Conservation (phyloP, 306 rosid genomes). For the Abrus pulchellus region DNA sequence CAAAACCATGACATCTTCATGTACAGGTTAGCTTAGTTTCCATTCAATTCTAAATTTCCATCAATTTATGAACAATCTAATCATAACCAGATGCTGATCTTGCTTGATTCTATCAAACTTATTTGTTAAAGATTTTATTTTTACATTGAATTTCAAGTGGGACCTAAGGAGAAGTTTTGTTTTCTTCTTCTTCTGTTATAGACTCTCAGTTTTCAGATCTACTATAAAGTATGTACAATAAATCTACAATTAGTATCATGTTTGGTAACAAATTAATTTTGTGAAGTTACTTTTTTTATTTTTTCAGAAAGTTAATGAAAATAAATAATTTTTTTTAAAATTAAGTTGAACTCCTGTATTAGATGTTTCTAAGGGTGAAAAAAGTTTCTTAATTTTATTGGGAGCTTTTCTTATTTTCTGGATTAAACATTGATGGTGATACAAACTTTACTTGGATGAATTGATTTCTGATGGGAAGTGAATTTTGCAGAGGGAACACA, state of each 20-base stretch:
- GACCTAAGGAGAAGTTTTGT: background rate
- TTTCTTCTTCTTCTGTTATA: constrained; percentile 8
- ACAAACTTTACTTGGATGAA: constrained; percentile 1
- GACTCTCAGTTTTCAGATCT: constrained; percentile 37
- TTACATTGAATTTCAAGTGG: constrained; percentile 30
- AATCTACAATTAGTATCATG: background rate
- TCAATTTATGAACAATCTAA: background rate
- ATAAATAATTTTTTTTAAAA: background rate
- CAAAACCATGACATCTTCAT: constrained; percentile 83
- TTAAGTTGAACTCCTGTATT: no score
- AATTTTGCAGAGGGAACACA: constrained; percentile 82
- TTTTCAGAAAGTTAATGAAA: no score
- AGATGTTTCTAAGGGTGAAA: no score
- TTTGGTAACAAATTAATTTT: no score
- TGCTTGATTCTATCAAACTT: background rate
- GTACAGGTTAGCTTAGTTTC: constrained; percentile 71
- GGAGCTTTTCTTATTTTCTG: background rate
- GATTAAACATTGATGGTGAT: constrained; percentile 1
- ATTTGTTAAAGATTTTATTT: background rate
- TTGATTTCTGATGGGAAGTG: constrained; percentile 41
- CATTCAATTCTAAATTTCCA: constrained; percentile 4
- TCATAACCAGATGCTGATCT: constrained; percentile 41
- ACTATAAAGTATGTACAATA: background rate
- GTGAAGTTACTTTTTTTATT: no score
- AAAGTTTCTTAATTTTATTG: background rate